Evolutionary conservation across 2,329 filamentous ascomycete species (phyloP), one percentile per base, ranked within the genome.

Genomic region (Penicillium sp.): DNA sequence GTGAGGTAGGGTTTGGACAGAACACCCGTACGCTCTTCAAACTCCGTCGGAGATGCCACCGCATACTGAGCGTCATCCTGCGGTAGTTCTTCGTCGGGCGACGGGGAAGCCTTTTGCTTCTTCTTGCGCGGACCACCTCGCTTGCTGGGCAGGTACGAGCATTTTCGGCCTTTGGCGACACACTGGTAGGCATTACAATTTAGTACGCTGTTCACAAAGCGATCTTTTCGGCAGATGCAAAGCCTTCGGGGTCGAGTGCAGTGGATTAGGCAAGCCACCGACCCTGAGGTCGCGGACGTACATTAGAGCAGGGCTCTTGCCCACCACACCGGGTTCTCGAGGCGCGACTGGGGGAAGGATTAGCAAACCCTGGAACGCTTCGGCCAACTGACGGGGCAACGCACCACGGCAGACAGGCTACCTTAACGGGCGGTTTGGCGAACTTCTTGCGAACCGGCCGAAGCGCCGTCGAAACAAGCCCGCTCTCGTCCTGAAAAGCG

Each of bases 251-350:
- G 33, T 13, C n/a, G 27, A 34, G 38, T 17, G 8, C 32, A 36
- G 17, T 10, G 36, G n/a, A 23, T 31, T 7, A 32, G 14, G n/a
- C n/a, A n/a, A n/a, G n/a, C n/a, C n/a, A n/a, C n/a, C n/a, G n/a
- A n/a, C n/a, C n/a, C n/a, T n/a, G n/a, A n/a, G n/a, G n/a, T n/a
- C 30, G 16, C 8, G 65, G 64, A 41, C 43, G 21, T 65, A 70
- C 68, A 47, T 65, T 67, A n/a, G 60, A 60, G 45, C 67, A 70
- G 30, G 65, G 64, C 41, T 66, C 62, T 46, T 69, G 64, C n/a
- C 68, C 68, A 48, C 68, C 67, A 54, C 68, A 70, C 40, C 68
- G 59, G 39, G 68, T 69, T 48, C 67, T 59, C 20, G 67, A 70
- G 33, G 65, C 61, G 41, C 68, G 66, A 51, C 68, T 70, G 43